Evolutionary conservation across 192 early-diverging fungal genomes (phyloP).

Genomic region (Coemansia sp.): DNA sequence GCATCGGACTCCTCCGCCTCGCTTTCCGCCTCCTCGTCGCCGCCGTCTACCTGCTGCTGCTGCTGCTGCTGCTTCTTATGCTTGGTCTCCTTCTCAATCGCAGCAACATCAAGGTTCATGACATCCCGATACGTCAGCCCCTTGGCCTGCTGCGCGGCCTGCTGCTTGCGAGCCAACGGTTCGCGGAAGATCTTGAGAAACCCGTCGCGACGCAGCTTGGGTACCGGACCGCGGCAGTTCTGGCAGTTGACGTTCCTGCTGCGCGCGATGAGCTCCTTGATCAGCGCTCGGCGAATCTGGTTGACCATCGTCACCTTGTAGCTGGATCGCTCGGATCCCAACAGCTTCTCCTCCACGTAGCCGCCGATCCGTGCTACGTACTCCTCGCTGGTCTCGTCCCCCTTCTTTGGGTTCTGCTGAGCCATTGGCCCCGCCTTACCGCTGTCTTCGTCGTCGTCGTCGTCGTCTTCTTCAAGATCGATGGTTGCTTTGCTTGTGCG

Average conservation of each 20-base stretch:
- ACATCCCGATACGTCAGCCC: conserved; percentile 54
- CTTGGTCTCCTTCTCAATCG: conserved; percentile 23
- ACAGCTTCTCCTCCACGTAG: conserved; percentile 58
- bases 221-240: conserved; percentile 65
- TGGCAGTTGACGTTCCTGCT: conserved; percentile 58
- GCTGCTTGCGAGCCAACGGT: conserved; percentile 67
- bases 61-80: conserved; percentile 5
- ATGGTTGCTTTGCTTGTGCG: conserved; percentile 47
- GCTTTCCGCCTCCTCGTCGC: conserved; percentile 35
- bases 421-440: conserved; percentile 1
- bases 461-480: conserved; percentile 42
- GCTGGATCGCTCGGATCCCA: conserved; percentile 11
- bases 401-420: conserved; percentile 10
- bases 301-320: conserved; percentile 56
- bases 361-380: conserved; percentile 64
- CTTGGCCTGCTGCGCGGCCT: conserved; percentile 60
- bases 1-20: conserved; percentile 50
- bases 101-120: conserved; percentile 25
- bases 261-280: conserved; percentile 42
- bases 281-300: conserved; percentile 41
- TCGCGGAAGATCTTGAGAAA: conserved; percentile 83
- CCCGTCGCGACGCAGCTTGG: conserved; percentile 80
- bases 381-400: conserved; percentile 49
- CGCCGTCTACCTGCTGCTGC: background rate
- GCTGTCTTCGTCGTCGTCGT: conserved; percentile 27